Percentiles rank a stretch among this genome's conserved stretches.
Conservation (phyloP, 768 basidiomycete genomes). For the Inosperma sp. region DNA sequence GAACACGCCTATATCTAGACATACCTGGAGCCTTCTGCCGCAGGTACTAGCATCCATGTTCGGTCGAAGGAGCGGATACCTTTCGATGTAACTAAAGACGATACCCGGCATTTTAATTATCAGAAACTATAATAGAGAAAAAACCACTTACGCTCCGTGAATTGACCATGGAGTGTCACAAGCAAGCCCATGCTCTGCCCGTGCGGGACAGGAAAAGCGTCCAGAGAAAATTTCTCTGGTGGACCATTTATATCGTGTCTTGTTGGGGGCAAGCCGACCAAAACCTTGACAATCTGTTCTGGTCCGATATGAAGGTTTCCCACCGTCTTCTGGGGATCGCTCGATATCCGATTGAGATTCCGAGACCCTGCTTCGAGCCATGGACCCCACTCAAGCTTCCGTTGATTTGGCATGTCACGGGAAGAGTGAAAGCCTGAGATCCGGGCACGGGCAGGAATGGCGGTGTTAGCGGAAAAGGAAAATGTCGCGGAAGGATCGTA, state of each 20-base stretch:
- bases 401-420: conserved; percentile 73
- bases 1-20: conserved; percentile 28
- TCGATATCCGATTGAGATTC: conserved; percentile 66
- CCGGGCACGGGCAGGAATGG: conserved; percentile 73
- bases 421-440: conserved; percentile 62
- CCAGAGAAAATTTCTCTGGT: conserved; percentile 80
- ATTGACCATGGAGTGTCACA: conserved; percentile 82
- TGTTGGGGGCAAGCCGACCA: conserved; percentile 67
- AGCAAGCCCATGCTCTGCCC: conserved; percentile 61
- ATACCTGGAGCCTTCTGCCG: conserved; percentile 77
- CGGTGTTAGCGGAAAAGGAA: conserved; percentile 82
- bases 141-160: conserved; percentile 70
- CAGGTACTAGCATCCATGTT: conserved; percentile 81
- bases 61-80: conserved; percentile 92
- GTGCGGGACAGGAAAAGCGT: conserved; percentile 73
- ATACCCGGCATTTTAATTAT: conserved; percentile 1
- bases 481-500: conserved; percentile 90
- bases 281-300: conserved; percentile 55
- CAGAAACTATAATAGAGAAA: background rate
- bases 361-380: conserved; percentile 72
- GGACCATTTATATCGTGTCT: conserved; percentile 78
- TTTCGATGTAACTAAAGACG: conserved; percentile 37
- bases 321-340: conserved; percentile 57
- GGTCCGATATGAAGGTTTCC: conserved; percentile 69
- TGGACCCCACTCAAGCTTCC: conserved; percentile 70